A percentile compares a stretch with the other conserved stretches of the same genome.
phyloP scores from a whole-genome alignment of 768 basidiomycete genomes.

The Neoboletus subvelutipes region DNA sequence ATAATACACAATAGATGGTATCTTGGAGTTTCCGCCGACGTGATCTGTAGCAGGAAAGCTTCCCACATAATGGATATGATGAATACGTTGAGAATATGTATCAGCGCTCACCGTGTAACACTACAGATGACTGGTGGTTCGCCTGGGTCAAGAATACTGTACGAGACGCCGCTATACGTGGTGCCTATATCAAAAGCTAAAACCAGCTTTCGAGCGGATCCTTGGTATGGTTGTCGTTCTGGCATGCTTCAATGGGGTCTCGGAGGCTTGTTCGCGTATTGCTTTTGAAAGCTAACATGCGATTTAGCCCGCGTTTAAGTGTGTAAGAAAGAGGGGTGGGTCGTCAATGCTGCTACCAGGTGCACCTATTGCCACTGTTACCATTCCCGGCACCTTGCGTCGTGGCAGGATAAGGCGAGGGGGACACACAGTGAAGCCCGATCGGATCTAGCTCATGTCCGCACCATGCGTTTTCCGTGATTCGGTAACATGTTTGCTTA shows the following conservation, averaged over 20 bases:
- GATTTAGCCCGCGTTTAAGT: background rate
- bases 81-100: background rate
- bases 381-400: background rate
- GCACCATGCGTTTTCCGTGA: conserved; percentile 9
- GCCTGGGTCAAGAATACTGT: conserved; percentile 35
- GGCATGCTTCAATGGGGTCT: conserved; percentile 17
- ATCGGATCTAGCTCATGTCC: conserved; percentile 9
- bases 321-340: background rate
- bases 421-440: conserved; percentile 1
- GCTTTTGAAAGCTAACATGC: background rate
- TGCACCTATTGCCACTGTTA: background rate
- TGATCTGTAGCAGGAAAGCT: conserved; percentile 50
- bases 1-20: conserved; percentile 50
- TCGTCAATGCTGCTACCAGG: background rate
- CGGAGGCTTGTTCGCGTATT: background rate
- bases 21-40: conserved; percentile 48
- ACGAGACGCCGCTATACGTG: conserved; percentile 50
- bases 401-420: conserved; percentile 17
- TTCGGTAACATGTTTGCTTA: background rate
- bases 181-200: conserved; percentile 55
- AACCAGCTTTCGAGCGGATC: conserved; percentile 42
- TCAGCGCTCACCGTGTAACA: conserved; percentile 23
- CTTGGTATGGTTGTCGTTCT: conserved; percentile 39
- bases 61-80: conserved; percentile 5
- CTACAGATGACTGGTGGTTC: conserved; percentile 24